Evolutionary conservation across 768 basidiomycete genomes (phyloP).

Genomic region (Wakefieldia striispora): DNA sequence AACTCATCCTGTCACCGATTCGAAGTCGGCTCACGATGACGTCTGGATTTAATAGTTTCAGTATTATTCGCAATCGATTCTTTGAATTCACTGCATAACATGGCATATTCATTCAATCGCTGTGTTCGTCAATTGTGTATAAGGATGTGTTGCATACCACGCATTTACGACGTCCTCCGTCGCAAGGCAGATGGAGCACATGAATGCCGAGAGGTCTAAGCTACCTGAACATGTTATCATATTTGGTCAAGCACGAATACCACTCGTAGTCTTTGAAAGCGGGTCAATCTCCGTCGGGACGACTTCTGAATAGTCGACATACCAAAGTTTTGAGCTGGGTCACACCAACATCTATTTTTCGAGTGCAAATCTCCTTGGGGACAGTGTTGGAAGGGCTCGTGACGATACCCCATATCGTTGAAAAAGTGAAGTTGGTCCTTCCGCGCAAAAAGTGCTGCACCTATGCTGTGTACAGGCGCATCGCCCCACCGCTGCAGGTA

Average conservation of each 20-base stretch:
- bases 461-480: conserved; percentile 85
- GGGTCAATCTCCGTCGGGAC: not conserved
- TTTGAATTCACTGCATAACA: conserved; percentile 37
- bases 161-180: conserved; percentile 1
- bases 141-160: not conserved
- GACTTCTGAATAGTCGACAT: conserved; percentile 14
- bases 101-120: not conserved
- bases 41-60: conserved; percentile 59
- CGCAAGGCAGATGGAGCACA: not conserved
- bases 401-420: conserved; percentile 80
- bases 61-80: conserved; percentile 90
- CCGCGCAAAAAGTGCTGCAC: conserved; percentile 69
- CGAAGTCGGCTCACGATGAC: conserved; percentile 1
- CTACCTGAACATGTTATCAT: conserved; percentile 56
- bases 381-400: conserved; percentile 80
- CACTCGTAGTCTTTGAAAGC: conserved; percentile 62
- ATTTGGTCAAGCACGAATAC: conserved; percentile 87
- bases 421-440: conserved; percentile 83
- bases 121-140: conserved; percentile 1
- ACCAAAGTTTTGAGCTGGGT: conserved; percentile 71
- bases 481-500: conserved; percentile 70
- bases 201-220: not conserved
- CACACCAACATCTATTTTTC: conserved; percentile 68
- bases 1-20: not conserved
- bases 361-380: conserved; percentile 55